These are phyloP conservation scores for Penicillium paxilli DNA, from an alignment of 495 filamentous ascomycete species.

Conservation along the genomic window DNA sequence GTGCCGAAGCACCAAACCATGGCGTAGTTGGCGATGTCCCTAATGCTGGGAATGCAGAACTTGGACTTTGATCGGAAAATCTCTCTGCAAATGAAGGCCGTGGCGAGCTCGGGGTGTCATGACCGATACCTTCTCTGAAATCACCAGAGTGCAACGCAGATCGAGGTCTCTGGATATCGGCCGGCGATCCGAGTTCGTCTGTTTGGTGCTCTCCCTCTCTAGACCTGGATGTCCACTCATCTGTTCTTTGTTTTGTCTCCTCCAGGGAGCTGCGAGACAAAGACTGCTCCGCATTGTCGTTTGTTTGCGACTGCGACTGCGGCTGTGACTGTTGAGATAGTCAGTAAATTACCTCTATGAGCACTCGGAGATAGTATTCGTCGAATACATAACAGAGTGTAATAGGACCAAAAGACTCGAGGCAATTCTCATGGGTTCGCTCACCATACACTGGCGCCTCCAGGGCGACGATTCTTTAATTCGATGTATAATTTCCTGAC, in stretches of 20 bases:
- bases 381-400: no score
- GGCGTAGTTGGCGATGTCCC: conserved; percentile 50
- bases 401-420: background rate
- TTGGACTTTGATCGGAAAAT: conserved; percentile 14
- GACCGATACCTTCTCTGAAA: conserved; percentile 64
- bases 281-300: background rate
- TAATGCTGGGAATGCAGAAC: conserved; percentile 23
- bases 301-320: conserved; percentile 6
- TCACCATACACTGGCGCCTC: conserved; percentile 65
- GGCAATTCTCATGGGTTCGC: conserved; percentile 16
- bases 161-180: conserved; percentile 75
- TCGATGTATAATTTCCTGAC: conserved; percentile 79
- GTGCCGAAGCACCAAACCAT: conserved; percentile 43
- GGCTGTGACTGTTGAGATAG: no score
- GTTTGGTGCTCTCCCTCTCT: background rate
- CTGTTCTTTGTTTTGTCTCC: conserved; percentile 9
- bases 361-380: no score
- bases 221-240: background rate
- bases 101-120: conserved; percentile 25
- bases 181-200: conserved; percentile 34
- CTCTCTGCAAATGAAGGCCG: conserved; percentile 22
- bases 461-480: conserved; percentile 84
- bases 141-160: conserved; percentile 90
- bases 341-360: no score
- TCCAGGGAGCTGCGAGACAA: conserved; percentile 8